Evolutionary conservation across 2,329 filamentous ascomycete species (phyloP).

Genomic region (Pseudogymnoascus sp.): DNA sequence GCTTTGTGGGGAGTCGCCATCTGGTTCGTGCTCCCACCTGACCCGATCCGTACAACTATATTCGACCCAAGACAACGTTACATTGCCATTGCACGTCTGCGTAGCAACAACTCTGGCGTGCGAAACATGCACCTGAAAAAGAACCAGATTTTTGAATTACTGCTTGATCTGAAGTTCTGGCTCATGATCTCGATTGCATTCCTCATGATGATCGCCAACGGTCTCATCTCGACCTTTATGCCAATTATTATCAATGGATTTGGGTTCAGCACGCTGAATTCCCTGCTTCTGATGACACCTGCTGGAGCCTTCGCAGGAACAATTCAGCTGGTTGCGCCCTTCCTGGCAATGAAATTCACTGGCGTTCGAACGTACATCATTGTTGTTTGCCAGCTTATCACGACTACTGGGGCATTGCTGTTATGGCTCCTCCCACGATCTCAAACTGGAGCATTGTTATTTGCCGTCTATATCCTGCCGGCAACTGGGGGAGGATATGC

Average conservation of each 20-base stretch:
- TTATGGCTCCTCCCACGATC: slow-evolving; percentile 1
- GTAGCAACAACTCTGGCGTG: slow-evolving; percentile 18
- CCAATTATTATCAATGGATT: slow-evolving; percentile 21
- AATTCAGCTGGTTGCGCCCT: background rate
- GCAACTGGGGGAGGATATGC: slow-evolving; percentile 8
- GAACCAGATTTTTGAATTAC: slow-evolving; percentile 15
- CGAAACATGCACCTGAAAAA: slow-evolving; percentile 16
- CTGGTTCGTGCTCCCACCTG: slow-evolving; percentile 33
- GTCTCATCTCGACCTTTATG: slow-evolving; percentile 19
- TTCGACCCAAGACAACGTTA: slow-evolving; percentile 14
- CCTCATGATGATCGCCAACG: slow-evolving; percentile 26
- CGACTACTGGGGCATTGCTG: background rate
- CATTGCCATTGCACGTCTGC: slow-evolving; percentile 17
- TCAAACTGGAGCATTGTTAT: background rate
- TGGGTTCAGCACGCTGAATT: slow-evolving; percentile 27
- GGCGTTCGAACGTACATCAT: slow-evolving; percentile 9
- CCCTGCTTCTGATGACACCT: slow-evolving; percentile 20
- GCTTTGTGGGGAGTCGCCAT: slow-evolving; percentile 36
- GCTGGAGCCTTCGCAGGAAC: slow-evolving; percentile 1
- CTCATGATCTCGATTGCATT: slow-evolving; percentile 15
- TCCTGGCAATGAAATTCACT: background rate
- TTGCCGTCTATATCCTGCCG: background rate
- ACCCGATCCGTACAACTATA: slow-evolving; percentile 32
- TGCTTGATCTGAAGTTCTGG: slow-evolving; percentile 16
- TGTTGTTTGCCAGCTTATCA: background rate